Evolutionary conservation across 768 basidiomycete genomes (phyloP).

Genomic region (Filobasidium floriforme): DNA sequence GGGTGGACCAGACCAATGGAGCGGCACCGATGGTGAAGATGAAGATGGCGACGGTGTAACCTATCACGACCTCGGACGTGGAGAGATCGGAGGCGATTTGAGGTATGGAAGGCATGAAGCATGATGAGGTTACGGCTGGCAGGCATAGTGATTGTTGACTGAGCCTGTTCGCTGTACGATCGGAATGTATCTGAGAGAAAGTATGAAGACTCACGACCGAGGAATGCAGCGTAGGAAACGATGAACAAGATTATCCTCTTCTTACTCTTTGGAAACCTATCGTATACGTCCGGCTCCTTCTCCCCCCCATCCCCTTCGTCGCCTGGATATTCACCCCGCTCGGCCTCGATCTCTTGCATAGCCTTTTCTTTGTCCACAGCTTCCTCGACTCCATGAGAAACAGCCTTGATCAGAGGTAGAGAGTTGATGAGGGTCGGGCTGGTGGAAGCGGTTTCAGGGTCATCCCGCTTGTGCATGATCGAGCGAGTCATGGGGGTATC

Average conservation of each 20-base stretch:
- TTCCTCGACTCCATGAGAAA: background rate
- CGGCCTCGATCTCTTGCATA: background rate
- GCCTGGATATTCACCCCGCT: background rate
- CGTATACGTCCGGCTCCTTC: slow-evolving; percentile 48
- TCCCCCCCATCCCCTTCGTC: background rate
- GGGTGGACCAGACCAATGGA: slow-evolving; percentile 53
- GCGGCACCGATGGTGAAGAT: slow-evolving; percentile 50
- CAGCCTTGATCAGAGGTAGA: background rate
- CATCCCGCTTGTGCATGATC: no score
- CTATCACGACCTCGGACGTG: slow-evolving; percentile 55
- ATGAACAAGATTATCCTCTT: slow-evolving; percentile 57
- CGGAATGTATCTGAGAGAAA: background rate
- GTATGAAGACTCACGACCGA: slow-evolving; percentile 53
- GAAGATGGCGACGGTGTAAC: slow-evolving; percentile 55
- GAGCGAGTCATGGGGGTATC: no score
- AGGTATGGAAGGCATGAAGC: slow-evolving; percentile 68
- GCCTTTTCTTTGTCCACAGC: background rate
- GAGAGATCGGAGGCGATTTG: slow-evolving; percentile 61
- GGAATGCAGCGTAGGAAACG: slow-evolving; percentile 57
- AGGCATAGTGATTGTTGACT: background rate
- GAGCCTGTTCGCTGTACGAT: background rate
- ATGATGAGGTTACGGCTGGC: slow-evolving; percentile 61
- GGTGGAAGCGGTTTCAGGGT: no score
- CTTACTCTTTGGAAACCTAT: slow-evolving; percentile 53
- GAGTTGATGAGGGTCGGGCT: background rate